A percentile compares a stretch with the other conserved stretches of the same genome.
These are phyloP conservation scores for Salisapilia sapeloensis DNA, from an alignment of 352 stramenopile genomes.

Conservation along the genomic window DNA sequence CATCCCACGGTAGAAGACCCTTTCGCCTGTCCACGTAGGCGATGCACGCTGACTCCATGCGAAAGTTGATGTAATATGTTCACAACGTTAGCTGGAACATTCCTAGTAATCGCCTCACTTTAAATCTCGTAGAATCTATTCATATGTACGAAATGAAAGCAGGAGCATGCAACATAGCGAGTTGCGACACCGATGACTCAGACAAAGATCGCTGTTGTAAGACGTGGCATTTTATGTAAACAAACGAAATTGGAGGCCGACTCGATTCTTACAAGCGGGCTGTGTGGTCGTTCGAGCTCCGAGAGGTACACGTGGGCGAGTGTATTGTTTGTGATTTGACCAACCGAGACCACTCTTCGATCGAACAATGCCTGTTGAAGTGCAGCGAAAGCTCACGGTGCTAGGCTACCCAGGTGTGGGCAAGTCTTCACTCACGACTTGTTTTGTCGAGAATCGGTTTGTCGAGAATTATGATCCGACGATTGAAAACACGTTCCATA, in stretches of 20 bases:
- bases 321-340: background rate
- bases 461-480: constrained; percentile 90
- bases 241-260: too few species aligned
- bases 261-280: too few species aligned
- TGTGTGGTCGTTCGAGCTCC: too few species aligned
- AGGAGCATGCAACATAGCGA: background rate
- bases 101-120: too few species aligned
- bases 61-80: too few species aligned
- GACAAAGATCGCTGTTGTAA: background rate
- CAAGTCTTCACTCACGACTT: constrained; percentile 90
- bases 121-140: too few species aligned
- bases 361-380: constrained; percentile 83
- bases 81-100: too few species aligned
- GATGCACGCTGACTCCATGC: too few species aligned
- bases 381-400: constrained; percentile 92
- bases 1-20: too few species aligned
- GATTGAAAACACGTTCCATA: constrained; percentile 94
- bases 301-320: constrained; percentile 2
- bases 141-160: too few species aligned
- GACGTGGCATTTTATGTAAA: background rate
- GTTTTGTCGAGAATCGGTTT: constrained; percentile 88
- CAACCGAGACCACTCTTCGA: constrained; percentile 17
- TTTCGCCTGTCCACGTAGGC: too few species aligned
- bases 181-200: background rate
- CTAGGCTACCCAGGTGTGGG: constrained; percentile 89